A percentile compares a stretch with the other conserved stretches of the same genome.
phyloP scores from a whole-genome alignment of 805 yeast genomes.

The Wickerhamiella nectarea region DNA sequence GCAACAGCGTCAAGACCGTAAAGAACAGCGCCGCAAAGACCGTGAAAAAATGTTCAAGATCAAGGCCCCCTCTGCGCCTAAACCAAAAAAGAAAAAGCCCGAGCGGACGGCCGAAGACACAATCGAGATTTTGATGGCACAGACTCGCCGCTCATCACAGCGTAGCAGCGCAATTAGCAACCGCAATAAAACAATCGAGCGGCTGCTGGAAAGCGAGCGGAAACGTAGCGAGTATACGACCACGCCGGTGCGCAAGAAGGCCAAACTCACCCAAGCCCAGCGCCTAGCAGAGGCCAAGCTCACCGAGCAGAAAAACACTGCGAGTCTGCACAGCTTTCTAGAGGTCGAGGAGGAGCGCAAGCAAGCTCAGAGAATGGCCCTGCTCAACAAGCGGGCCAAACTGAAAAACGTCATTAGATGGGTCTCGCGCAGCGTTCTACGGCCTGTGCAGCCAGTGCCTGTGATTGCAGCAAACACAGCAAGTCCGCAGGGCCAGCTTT shows the following conservation, averaged over 20 bases:
- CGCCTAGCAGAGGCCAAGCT: slow-evolving; percentile 68
- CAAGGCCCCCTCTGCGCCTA: slow-evolving; percentile 27
- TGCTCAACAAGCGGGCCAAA: slow-evolving; percentile 49
- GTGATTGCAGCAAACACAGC: no score
- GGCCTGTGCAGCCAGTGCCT: not conserved
- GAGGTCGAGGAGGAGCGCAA: slow-evolving; percentile 78
- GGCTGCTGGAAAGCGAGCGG: slow-evolving; percentile 53
- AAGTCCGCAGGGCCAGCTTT: not conserved
- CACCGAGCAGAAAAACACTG: slow-evolving; percentile 65
- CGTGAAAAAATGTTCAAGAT: slow-evolving; percentile 23
- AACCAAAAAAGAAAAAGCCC: slow-evolving; percentile 17
- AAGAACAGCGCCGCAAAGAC: slow-evolving; percentile 22
- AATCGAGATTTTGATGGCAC: slow-evolving; percentile 29
- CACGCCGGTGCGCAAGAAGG: slow-evolving; percentile 20
- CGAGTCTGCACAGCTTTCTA: slow-evolving; percentile 60
- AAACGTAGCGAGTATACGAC: slow-evolving; percentile 33
- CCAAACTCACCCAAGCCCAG: slow-evolving; percentile 51
- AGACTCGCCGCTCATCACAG: slow-evolving; percentile 55
- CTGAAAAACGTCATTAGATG: slow-evolving; percentile 45
- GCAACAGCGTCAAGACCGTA: slow-evolving; percentile 25
- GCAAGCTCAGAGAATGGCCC: slow-evolving; percentile 58
- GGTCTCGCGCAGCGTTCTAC: slow-evolving; percentile 1
- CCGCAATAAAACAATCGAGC: slow-evolving; percentile 62
- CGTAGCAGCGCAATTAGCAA: slow-evolving; percentile 66
- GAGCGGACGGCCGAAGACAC: slow-evolving; percentile 22